A percentile compares a stretch with the other conserved stretches of the same genome.
phyloP scores from a whole-genome alignment of 192 early-diverging fungal genomes.

The Linnemannia hyalina region DNA sequence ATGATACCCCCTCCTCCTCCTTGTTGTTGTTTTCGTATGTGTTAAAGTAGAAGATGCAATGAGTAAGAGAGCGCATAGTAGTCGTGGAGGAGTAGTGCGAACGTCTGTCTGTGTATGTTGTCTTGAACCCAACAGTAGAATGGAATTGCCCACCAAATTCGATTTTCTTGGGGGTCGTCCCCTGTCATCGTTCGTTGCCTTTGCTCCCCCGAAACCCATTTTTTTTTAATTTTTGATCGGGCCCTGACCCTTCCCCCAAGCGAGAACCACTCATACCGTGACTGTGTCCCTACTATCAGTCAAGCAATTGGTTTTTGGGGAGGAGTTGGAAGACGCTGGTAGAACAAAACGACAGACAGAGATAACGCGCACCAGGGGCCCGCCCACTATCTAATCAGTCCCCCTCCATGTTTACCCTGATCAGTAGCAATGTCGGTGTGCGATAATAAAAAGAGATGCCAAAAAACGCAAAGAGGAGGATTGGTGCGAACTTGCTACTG shows the following conservation, averaged over 20 bases:
- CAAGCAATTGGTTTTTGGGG: background rate
- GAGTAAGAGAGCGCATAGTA: background rate
- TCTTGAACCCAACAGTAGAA: background rate
- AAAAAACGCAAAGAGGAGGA: no score
- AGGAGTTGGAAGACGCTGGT: background rate
- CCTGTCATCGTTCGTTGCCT: background rate
- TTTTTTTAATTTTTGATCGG: conserved; percentile 1
- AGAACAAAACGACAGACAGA: background rate
- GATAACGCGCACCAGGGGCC: background rate
- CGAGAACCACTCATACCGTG: background rate
- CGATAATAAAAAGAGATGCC: no score
- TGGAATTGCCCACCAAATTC: conserved; percentile 9
- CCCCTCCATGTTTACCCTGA: background rate
- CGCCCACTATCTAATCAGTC: background rate
- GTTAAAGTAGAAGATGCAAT: background rate
- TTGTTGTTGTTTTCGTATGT: background rate
- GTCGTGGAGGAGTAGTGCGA: background rate
- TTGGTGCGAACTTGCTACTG: no score
- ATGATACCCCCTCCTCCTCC: background rate
- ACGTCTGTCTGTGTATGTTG: background rate
- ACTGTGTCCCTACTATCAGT: background rate
- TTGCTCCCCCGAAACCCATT: conserved; percentile 11
- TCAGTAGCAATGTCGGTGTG: no score
- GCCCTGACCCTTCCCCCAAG: background rate
- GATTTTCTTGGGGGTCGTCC: conserved; percentile 3